A percentile compares a stretch with the other conserved stretches of the same genome.
phyloP scores from a whole-genome alignment of 352 stramenopile species.

The Globisporangium radiosum region DNA sequence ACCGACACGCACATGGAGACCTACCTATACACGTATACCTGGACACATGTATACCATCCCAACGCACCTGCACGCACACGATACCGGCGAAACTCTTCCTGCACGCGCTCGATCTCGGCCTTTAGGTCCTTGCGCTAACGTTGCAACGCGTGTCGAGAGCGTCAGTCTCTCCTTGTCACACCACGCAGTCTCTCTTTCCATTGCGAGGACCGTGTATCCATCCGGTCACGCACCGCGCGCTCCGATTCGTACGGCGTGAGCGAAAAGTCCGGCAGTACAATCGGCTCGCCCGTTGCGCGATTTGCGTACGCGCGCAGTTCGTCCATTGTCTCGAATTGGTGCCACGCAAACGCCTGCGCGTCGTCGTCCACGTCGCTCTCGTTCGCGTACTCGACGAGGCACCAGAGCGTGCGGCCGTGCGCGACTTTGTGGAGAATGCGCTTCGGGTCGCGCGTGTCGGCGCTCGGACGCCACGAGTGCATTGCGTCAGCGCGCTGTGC shows the following conservation, averaged over 20 bases:
- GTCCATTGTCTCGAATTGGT: conserved; percentile 52
- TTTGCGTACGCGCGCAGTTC: conserved; percentile 58
- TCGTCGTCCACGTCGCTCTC: conserved; percentile 71
- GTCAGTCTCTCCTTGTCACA: background rate
- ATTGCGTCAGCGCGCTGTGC: conserved; percentile 24
- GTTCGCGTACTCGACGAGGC: conserved; percentile 72
- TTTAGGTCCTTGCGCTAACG: conserved; percentile 75
- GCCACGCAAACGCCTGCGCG: conserved; percentile 59
- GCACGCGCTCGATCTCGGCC: conserved; percentile 74
- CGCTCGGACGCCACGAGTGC: conserved; percentile 48
- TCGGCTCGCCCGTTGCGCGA: conserved; percentile 50
- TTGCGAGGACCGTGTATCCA: no score
- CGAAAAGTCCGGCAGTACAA: conserved; percentile 55
- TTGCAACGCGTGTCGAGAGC: background rate
- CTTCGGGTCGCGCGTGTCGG: conserved; percentile 44
- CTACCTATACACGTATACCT: no score
- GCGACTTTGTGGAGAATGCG: conserved; percentile 66
- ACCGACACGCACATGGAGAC: no score
- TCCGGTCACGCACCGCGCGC: conserved; percentile 38
- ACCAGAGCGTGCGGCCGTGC: conserved; percentile 58
- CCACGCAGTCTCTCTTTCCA: background rate
- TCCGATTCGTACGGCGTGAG: conserved; percentile 72
- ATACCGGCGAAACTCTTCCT: conserved; percentile 86
- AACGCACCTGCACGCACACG: conserved; percentile 60
- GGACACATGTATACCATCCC: background rate